Conservation (phyloP, 805 yeast genomes). For the Kazachstania taianensis region DNA sequence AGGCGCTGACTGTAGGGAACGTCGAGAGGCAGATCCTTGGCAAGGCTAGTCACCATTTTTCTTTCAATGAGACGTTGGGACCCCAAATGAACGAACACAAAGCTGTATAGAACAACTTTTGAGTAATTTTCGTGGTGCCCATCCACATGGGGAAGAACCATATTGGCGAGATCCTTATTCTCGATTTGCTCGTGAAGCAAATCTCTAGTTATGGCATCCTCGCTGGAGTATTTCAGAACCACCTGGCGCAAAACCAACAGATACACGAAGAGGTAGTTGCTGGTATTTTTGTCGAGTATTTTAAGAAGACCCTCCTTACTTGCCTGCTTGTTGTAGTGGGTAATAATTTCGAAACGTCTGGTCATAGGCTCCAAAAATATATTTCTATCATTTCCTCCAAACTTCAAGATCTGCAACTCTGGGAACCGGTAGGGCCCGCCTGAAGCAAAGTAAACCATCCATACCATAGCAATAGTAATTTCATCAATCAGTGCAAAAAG, state of each 20-base stretch:
- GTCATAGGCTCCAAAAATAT: constrained; percentile 1
- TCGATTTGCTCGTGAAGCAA: no score
- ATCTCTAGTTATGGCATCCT: no score
- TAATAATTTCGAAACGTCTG: background rate
- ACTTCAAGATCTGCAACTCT: constrained; percentile 2
- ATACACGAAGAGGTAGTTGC: background rate
- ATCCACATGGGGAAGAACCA: no score
- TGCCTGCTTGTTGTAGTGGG: no score
- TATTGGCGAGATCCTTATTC: no score
- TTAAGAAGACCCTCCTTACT: no score
- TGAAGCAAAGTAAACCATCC: constrained; percentile 5
- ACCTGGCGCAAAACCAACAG: no score
- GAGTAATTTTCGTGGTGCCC: background rate
- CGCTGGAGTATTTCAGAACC: no score
- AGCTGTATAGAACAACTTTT: background rate
- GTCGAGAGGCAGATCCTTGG: background rate
- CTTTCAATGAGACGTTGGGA: background rate
- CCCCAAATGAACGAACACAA: background rate
- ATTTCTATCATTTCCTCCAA: constrained; percentile 3
- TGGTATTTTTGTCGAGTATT: background rate
- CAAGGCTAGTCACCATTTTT: background rate
- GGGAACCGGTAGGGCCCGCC: constrained; percentile 4
- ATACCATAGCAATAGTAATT: background rate
- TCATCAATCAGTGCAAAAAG: no score
- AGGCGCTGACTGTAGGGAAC: background rate